A percentile compares a stretch with the other conserved stretches of the same genome.
Conservation (phyloP, 2,329 filamentous ascomycete genomes). For the Colletotrichum sp. region DNA sequence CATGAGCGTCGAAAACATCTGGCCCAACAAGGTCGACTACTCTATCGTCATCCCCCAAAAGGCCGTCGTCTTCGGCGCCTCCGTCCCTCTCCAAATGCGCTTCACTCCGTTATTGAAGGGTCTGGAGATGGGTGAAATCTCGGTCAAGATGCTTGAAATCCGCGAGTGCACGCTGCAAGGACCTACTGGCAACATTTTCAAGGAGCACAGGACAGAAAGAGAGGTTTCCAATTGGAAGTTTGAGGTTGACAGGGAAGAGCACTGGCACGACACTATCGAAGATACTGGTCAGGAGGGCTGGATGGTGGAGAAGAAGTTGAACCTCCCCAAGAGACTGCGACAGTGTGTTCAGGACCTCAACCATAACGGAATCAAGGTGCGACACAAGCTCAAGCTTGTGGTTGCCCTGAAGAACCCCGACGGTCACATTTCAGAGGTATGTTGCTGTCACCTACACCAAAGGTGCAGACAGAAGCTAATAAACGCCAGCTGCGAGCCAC, state of each 20-base stretch:
- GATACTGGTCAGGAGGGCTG: slow-evolving; percentile 72
- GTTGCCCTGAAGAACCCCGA: slow-evolving; percentile 94
- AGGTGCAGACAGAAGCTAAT: slow-evolving; percentile 8
- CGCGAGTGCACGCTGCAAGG: slow-evolving; percentile 68
- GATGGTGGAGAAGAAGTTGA: slow-evolving; percentile 64
- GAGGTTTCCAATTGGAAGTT: slow-evolving; percentile 67
- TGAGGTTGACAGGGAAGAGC: slow-evolving; percentile 59
- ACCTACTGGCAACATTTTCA: slow-evolving; percentile 49
- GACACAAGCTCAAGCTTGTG: slow-evolving; percentile 91
- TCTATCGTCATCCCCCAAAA: slow-evolving; percentile 93
- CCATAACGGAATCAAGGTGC: slow-evolving; percentile 85
- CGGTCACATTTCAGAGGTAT: slow-evolving; percentile 87
- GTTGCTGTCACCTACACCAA: slow-evolving; percentile 21
- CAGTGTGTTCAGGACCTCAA: slow-evolving; percentile 91
- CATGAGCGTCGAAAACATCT: slow-evolving; percentile 96
- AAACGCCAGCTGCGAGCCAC: slow-evolving; percentile 76
- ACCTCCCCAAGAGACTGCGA: slow-evolving; percentile 81
- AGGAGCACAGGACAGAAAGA: slow-evolving; percentile 67
- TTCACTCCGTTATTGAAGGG: slow-evolving; percentile 90
- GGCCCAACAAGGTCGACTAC: slow-evolving; percentile 98
- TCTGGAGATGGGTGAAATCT: slow-evolving; percentile 82
- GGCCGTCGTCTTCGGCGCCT: slow-evolving; percentile 92
- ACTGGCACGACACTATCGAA: slow-evolving; percentile 73
- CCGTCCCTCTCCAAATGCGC: slow-evolving; percentile 82
- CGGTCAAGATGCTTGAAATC: slow-evolving; percentile 79